These are phyloP conservation scores for Populus nigra DNA, from an alignment of 345 rosid species.

Conservation along the genomic window DNA sequence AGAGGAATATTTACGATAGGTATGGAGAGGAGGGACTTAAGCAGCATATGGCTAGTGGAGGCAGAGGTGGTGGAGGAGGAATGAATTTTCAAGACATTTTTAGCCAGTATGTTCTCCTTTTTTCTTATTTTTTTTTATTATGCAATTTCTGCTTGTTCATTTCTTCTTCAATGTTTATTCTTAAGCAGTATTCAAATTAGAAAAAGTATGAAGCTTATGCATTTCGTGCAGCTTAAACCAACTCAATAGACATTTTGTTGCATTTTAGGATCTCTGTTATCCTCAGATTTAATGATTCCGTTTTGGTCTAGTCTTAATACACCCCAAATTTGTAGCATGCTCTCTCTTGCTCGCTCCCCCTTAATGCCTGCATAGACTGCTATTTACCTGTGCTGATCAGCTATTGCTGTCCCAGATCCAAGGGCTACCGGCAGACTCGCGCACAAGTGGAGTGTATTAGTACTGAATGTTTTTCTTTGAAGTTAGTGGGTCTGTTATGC, in stretches of 20 bases:
- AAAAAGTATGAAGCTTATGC: not conserved
- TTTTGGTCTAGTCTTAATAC: not conserved
- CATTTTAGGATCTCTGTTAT: not conserved
- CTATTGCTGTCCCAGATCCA: not conserved
- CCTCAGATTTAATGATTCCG: not conserved
- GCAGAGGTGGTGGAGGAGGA: constrained; percentile 80
- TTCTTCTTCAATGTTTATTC: not conserved
- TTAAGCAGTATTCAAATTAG: not conserved
- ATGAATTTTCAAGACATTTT: constrained; percentile 60
- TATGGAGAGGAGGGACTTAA: constrained; percentile 96
- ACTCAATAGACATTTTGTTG: not conserved
- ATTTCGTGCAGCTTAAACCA: not conserved
- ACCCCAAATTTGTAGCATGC: not conserved
- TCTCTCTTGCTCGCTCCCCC: not conserved
- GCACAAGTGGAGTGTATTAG: not conserved
- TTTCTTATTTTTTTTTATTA: not conserved
- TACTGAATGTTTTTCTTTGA: not conserved
- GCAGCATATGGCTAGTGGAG: constrained; percentile 88
- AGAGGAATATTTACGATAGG: constrained; percentile 78
- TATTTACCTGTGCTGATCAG: not conserved
- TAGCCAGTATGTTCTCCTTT: constrained; percentile 40
- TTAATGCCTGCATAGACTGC: not conserved
- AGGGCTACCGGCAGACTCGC: too few species aligned
- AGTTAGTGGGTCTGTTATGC: not conserved
- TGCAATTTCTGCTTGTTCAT: not conserved